phyloP scores from a whole-genome alignment of 2,329 filamentous ascomycete genomes.

The Pseudocercospora crystallina region DNA sequence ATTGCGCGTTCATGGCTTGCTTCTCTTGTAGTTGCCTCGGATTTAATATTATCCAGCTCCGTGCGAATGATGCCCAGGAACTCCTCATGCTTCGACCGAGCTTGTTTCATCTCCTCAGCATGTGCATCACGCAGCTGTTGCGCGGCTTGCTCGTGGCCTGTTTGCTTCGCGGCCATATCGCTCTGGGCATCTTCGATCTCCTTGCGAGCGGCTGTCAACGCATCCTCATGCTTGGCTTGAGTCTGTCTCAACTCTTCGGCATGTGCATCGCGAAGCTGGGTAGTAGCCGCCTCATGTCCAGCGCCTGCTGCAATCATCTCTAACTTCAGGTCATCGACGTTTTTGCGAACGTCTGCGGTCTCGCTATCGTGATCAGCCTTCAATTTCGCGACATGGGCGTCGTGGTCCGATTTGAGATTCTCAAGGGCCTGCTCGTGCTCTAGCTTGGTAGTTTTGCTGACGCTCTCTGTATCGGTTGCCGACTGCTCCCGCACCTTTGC shows the following conservation, averaged over 20 bases:
- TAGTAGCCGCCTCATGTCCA: neutral
- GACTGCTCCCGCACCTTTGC: no score
- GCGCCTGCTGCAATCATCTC: neutral
- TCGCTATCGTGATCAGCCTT: neutral
- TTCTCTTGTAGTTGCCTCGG: neutral
- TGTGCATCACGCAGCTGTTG: slow-evolving; percentile 4
- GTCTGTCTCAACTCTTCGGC: slow-evolving; percentile 9
- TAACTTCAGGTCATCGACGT: neutral
- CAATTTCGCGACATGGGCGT: neutral
- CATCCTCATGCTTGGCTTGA: neutral
- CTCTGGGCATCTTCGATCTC: slow-evolving; percentile 6
- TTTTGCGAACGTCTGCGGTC: neutral
- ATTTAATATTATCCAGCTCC: neutral
- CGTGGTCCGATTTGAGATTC: neutral
- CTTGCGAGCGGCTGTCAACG: slow-evolving; percentile 9
- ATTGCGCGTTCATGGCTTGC: slow-evolving; percentile 5
- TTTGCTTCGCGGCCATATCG: neutral
- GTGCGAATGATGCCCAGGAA: slow-evolving; percentile 7
- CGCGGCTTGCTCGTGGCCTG: slow-evolving; percentile 2
- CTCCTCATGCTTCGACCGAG: slow-evolving; percentile 3
- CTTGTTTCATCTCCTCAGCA: neutral
- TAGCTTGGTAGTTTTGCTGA: no score
- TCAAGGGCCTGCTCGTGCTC: no score
- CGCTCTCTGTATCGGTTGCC: no score
- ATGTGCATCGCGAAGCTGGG: slow-evolving; percentile 6